Evolutionary conservation across 495 filamentous ascomycete species (phyloP).

Genomic region (Neurospora pannonica): DNA sequence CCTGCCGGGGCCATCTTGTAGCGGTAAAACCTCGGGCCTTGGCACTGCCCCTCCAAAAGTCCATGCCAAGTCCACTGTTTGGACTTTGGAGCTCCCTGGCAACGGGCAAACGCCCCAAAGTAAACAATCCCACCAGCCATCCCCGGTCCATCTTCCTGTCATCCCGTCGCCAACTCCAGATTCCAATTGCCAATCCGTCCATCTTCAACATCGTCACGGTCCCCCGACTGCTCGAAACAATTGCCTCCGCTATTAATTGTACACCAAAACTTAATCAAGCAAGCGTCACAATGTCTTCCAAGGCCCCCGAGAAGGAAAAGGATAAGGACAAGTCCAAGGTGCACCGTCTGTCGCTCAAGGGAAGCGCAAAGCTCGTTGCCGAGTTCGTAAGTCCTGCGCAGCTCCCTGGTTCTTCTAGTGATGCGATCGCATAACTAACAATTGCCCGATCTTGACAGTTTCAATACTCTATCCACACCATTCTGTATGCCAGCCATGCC

Average conservation of each 20-base stretch:
- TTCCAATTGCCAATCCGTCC: background rate
- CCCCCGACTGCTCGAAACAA: background rate
- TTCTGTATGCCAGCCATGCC: slow-evolving; percentile 48
- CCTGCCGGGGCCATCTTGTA: background rate
- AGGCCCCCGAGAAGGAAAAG: slow-evolving; percentile 38
- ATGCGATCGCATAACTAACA: background rate
- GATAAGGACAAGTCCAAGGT: slow-evolving; percentile 89
- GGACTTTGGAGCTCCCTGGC: background rate
- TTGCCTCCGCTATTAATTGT: background rate
- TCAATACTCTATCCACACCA: slow-evolving; percentile 94
- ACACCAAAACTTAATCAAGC: background rate
- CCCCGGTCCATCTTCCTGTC: background rate
- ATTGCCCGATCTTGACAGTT: slow-evolving; percentile 47
- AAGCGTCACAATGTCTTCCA: slow-evolving; percentile 9
- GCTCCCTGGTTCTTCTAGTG: background rate
- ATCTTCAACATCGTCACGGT: background rate
- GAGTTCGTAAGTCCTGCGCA: slow-evolving; percentile 66
- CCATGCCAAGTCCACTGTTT: background rate
- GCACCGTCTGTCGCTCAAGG: slow-evolving; percentile 90
- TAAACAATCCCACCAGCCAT: background rate
- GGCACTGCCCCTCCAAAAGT: background rate
- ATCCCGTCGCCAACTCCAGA: background rate
- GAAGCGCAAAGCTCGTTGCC: slow-evolving; percentile 82
- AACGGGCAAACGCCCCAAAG: background rate
- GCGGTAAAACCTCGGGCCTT: background rate